Conservation (phyloP, 2,329 filamentous ascomycete genomes). For the Dactylonectria estremocensis region DNA sequence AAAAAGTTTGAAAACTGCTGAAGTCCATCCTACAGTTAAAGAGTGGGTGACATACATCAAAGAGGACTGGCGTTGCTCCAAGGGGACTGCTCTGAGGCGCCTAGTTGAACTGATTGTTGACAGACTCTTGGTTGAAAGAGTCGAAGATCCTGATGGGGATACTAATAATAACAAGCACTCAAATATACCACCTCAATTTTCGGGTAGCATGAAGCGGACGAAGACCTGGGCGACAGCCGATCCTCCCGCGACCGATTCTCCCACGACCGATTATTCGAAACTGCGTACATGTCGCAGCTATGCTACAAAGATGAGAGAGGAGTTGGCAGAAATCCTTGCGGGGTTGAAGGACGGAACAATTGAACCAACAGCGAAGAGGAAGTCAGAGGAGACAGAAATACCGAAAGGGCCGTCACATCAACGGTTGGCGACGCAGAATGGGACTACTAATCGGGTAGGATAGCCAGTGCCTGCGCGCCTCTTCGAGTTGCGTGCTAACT, state of each 20-base stretch:
- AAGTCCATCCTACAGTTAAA: conserved; percentile 9
- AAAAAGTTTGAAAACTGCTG: background rate
- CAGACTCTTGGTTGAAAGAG: conserved; percentile 3
- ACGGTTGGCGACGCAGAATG: background rate
- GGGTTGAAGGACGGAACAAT: background rate
- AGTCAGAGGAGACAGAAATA: background rate
- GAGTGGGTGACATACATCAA: conserved; percentile 17
- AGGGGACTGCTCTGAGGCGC: conserved; percentile 5
- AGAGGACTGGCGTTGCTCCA: conserved; percentile 18
- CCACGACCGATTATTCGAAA: background rate
- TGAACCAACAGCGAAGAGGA: background rate
- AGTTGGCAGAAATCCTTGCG: background rate
- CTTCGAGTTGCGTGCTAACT: background rate
- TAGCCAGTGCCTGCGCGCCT: background rate
- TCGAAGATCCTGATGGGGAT: background rate
- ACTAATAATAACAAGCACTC: too few relatives aligned
- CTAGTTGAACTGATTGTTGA: conserved; percentile 20
- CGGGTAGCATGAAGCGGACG: too few relatives aligned
- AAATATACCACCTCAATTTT: too few relatives aligned
- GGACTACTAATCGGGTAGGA: conserved; percentile 7
- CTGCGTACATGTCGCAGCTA: background rate
- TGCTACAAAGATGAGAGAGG: conserved; percentile 2
- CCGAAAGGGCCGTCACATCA: conserved; percentile 10
- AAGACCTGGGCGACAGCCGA: too few relatives aligned
- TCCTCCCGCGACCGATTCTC: background rate